Evolutionary conservation across 306 rosid genomes (phyloP).

Genomic region (Luffa acutangula): DNA sequence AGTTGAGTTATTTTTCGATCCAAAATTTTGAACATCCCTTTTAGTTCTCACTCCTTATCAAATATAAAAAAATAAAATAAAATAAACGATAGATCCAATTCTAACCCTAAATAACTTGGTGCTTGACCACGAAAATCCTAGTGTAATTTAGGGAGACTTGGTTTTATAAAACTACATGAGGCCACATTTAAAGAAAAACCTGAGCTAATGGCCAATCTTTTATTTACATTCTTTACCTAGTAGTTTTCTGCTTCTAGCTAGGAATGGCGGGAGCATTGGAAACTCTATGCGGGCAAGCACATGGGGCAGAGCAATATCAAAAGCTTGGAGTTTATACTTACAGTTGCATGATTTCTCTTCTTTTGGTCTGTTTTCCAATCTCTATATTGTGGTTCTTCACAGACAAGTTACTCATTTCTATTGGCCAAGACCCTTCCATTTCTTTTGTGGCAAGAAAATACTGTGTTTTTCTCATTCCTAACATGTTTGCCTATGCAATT

Average conservation of each 20-base stretch:
- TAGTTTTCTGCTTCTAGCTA: conserved; percentile 16
- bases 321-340: conserved; percentile 36
- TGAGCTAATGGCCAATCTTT: no score
- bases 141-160: no score
- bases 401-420: conserved; percentile 28
- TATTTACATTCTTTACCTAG: no score
- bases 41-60: no score
- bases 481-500: conserved; percentile 33
- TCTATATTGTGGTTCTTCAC: conserved; percentile 35
- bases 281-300: conserved; percentile 57
- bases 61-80: no score
- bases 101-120: no score
- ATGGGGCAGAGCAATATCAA: conserved; percentile 41
- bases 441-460: conserved; percentile 32
- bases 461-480: conserved; percentile 43
- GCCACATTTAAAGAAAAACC: no score
- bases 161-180: no score
- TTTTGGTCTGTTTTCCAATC: conserved; percentile 35
- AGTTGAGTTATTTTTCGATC: no score
- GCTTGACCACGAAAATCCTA: no score
- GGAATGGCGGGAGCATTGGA: conserved; percentile 65
- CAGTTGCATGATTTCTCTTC: conserved; percentile 31
- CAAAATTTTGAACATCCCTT: no score
- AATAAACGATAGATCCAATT: no score
- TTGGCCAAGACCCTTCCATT: conserved; percentile 41